Conservation (phyloP, 2,329 filamentous ascomycete genomes). For the Saccharata proteae region DNA sequence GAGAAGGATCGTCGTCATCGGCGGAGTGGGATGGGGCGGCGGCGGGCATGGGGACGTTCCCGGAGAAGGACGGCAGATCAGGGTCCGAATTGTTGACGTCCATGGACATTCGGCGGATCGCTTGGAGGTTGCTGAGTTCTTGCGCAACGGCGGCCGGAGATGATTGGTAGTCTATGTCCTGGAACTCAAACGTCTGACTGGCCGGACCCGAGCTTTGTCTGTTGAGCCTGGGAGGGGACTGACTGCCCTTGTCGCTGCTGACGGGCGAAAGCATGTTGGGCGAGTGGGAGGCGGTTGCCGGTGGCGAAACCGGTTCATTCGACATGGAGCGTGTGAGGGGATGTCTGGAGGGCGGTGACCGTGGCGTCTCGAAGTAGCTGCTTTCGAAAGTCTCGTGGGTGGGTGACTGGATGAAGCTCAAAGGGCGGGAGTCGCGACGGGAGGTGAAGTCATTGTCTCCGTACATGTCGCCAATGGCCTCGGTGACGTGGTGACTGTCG, state of each 20-base stretch:
- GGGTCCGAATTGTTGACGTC: constrained; percentile 63
- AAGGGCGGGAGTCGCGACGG: constrained; percentile 49
- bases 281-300: constrained; percentile 12
- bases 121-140: constrained; percentile 84
- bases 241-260: constrained; percentile 13
- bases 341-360: constrained; percentile 24
- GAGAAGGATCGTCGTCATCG: constrained; percentile 75
- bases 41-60: constrained; percentile 45
- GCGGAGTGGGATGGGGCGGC: constrained; percentile 55
- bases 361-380: background rate
- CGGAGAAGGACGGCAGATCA: constrained; percentile 61
- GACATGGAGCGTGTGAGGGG: constrained; percentile 26
- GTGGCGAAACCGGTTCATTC: constrained; percentile 14
- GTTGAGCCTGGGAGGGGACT: constrained; percentile 29
- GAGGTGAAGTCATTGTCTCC: constrained; percentile 52
- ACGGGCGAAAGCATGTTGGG: constrained; percentile 8
- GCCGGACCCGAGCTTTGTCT: constrained; percentile 30
- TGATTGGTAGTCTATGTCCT: constrained; percentile 80
- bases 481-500: constrained; percentile 85
- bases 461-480: constrained; percentile 85
- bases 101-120: constrained; percentile 87
- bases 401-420: constrained; percentile 59
- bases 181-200: constrained; percentile 56
- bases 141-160: constrained; percentile 81
- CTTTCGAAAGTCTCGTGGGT: constrained; percentile 37